phyloP scores from a whole-genome alignment of 371 early-diverging fungal genomes.

The Mucor circinelloides region DNA sequence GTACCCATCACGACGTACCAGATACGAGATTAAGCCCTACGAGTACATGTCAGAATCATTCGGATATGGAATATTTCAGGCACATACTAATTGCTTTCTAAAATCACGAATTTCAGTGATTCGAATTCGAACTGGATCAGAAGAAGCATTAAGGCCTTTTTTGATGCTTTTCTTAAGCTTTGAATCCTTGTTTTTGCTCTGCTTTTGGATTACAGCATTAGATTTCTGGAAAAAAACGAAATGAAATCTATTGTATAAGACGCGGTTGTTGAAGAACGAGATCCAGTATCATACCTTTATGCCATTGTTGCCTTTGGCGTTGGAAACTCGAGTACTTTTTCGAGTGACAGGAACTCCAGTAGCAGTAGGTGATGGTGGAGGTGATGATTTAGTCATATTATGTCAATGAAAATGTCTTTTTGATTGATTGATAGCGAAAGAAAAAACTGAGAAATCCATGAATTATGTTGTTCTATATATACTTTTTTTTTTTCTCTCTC shows the following conservation, averaged over 20 bases:
- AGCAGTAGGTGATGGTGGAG: background rate
- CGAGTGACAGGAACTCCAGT: background rate
- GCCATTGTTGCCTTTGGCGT: background rate
- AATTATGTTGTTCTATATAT: background rate
- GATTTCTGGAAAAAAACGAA: background rate
- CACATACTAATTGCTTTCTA: constrained; percentile 4
- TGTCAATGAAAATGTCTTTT: background rate
- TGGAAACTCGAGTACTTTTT: background rate
- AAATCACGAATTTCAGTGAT: constrained; percentile 2
- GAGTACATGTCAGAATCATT: background rate
- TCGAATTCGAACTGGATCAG: background rate
- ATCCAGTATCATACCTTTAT: background rate
- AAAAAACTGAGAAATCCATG: background rate
- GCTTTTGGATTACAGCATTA: background rate
- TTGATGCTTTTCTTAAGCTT: background rate
- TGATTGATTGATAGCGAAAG: background rate
- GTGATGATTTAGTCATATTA: background rate
- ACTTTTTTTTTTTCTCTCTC: background rate
- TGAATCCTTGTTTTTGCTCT: background rate
- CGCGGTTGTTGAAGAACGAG: background rate
- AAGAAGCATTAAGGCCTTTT: background rate
- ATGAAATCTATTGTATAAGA: background rate
- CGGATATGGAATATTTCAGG: background rate
- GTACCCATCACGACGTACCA: constrained; percentile 13
- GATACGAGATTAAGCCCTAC: constrained; percentile 12